Conservation (phyloP, 495 filamentous ascomycete genomes). For the Darksidea phi region DNA sequence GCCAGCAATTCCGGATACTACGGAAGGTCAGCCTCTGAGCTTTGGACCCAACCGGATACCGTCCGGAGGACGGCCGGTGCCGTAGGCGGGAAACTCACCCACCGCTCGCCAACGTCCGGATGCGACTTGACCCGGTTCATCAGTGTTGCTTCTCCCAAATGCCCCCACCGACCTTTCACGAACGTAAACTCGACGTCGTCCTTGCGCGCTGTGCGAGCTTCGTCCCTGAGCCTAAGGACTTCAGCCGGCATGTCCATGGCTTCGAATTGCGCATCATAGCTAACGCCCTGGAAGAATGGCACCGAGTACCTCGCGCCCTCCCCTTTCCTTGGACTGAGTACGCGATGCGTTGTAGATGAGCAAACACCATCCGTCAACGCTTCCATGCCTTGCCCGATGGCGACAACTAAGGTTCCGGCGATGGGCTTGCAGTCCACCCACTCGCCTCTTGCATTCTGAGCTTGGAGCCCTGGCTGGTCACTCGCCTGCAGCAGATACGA, state of each 20-base stretch:
- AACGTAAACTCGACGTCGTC: constrained; percentile 84
- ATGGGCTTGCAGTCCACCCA: constrained; percentile 78
- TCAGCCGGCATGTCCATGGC: constrained; percentile 68
- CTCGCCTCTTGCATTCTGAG: constrained; percentile 75
- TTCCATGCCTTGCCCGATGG: constrained; percentile 90
- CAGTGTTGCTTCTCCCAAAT: constrained; percentile 75
- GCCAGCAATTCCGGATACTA: constrained; percentile 43
- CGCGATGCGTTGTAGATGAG: constrained; percentile 80
- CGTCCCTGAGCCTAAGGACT: constrained; percentile 57
- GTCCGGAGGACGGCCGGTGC: not conserved
- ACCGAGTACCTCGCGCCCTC: constrained; percentile 75
- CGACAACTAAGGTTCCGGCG: constrained; percentile 68
- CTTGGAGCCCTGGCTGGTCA: constrained; percentile 78
- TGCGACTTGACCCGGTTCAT: constrained; percentile 88
- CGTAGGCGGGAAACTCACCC: constrained; percentile 44
- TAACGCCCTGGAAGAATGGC: constrained; percentile 91
- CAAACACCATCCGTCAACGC: constrained; percentile 88
- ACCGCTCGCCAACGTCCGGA: constrained; percentile 82
- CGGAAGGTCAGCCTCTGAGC: constrained; percentile 14
- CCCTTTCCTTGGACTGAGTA: constrained; percentile 59
- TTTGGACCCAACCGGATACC: too few relatives aligned
- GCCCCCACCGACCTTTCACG: constrained; percentile 61
- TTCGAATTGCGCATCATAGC: constrained; percentile 76
- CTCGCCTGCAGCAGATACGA: constrained; percentile 85
- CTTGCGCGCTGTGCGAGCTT: constrained; percentile 51